Evolutionary conservation across 1,284 basidiomycete genomes (phyloP), one percentile per base, ranked within the genome.

Genomic region (Sanghuangporus weigelae): DNA sequence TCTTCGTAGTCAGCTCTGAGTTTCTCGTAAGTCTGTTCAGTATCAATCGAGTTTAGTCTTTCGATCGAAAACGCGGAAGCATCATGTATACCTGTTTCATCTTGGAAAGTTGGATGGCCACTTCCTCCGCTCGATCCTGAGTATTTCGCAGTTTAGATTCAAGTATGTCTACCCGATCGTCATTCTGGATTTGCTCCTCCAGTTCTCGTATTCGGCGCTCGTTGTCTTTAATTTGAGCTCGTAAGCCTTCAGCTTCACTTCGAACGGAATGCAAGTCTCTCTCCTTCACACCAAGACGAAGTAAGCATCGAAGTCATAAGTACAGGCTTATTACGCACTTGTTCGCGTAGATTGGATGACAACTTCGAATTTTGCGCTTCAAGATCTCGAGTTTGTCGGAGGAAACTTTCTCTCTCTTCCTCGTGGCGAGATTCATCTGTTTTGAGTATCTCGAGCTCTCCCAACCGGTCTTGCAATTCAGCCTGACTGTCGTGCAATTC

Each of bases 41-140:
- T 48, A 53, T 48, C 57, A 68, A 68, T 60, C 65, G 61, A 62
- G 26, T 10, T 38, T 38, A 48, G 36, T 38, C n/a, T 23, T 21
- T 14, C 31, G 26, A 23, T n/a, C 16, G 49, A 53, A 50, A 39
- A 31, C 7, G 3, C 55, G 64, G 14, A 39, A 59, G 63, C 75
- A 60, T 31, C 26, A 31, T 31, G 26, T 31, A 31, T 68, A 87
- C 90, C 82, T 92, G 89, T 68, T 87, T 89, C 49, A 89, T 74
- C 71, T 89, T 90, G 19, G 87, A 85, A 16, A 93, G 76, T 69
- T 90, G 89, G 68, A 90, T 89, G 68, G 92, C 90, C 4, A 92
- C 80, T 70, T 92, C 89, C 65, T 90, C 90, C 2, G 87, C 87
- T 63, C 86, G 87, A 70, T 92, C 84, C 68, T 91, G 89, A 36